A percentile compares a stretch with the other conserved stretches of the same genome.
Evolutionary conservation across 495 filamentous ascomycete species (phyloP).

Genomic region (Lasiosphaeria ovina): DNA sequence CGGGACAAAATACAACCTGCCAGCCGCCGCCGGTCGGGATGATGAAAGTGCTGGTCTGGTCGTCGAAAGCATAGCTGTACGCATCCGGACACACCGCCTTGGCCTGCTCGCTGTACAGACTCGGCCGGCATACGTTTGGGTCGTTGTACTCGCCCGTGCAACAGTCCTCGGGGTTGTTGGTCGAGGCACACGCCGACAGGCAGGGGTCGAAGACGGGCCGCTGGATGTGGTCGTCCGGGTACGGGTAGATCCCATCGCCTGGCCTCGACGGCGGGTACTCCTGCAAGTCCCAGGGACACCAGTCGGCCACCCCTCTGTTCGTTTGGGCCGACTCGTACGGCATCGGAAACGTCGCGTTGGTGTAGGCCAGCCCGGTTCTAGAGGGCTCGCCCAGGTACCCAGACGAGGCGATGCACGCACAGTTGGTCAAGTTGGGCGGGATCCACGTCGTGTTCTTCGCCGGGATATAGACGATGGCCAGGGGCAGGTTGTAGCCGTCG

Average conservation of each 20-base stretch:
- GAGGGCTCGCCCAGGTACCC: conserved; percentile 50
- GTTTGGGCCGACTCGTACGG: conserved; percentile 58
- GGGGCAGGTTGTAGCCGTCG: conserved; percentile 78
- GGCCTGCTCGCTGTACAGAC: conserved; percentile 58
- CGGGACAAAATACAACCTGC: conserved; percentile 73
- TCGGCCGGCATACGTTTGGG: conserved; percentile 58
- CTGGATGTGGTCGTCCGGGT: conserved; percentile 65
- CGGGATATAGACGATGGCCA: conserved; percentile 63
- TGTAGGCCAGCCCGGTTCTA: conserved; percentile 39
- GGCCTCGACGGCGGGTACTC: conserved; percentile 60
- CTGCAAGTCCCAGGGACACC: conserved; percentile 79
- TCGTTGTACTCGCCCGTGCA: conserved; percentile 63
- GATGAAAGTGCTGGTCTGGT: conserved; percentile 71
- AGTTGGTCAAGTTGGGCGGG: conserved; percentile 71
- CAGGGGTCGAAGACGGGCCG: conserved; percentile 72
- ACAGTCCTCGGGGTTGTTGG: conserved; percentile 58
- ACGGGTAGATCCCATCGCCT: conserved; percentile 67
- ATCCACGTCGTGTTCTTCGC: conserved; percentile 55
- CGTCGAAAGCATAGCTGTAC: conserved; percentile 78
- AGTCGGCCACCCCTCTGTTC: conserved; percentile 50
- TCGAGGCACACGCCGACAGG: conserved; percentile 64
- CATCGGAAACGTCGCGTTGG: conserved; percentile 59
- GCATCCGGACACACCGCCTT: conserved; percentile 79
- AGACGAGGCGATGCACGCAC: conserved; percentile 65
- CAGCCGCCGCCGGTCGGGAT: conserved; percentile 70